Evolutionary conservation across 2,329 filamentous ascomycete genomes (phyloP).

Genomic region (Triangularia setosa): DNA sequence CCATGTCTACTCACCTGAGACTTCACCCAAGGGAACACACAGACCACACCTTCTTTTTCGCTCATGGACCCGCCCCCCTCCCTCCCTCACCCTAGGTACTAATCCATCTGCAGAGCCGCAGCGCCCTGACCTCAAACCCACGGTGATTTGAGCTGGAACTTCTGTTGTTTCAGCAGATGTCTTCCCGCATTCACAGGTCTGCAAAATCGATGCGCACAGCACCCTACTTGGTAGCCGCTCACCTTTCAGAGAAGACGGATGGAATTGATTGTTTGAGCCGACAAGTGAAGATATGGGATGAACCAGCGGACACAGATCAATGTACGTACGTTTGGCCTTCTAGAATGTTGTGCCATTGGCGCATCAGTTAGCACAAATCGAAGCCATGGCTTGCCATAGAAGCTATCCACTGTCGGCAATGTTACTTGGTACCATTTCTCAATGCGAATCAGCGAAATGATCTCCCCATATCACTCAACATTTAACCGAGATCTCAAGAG

Average conservation of each 20-base stretch:
- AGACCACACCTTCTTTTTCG: slow-evolving; percentile 8
- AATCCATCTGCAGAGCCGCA: background rate
- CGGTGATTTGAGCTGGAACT: slow-evolving; percentile 22
- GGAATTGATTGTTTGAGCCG: background rate
- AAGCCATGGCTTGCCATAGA: too few species aligned
- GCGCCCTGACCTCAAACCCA: slow-evolving; percentile 22
- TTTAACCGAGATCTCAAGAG: background rate
- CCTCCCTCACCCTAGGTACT: background rate
- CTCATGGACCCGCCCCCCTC: background rate
- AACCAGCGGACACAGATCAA: too few species aligned
- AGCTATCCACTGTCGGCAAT: too few species aligned
- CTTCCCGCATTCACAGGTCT: background rate
- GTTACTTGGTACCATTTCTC: too few species aligned
- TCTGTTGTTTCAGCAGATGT: slow-evolving; percentile 20
- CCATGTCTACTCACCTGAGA: background rate
- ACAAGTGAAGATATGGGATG: background rate
- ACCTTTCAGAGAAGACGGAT: background rate
- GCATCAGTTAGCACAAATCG: background rate
- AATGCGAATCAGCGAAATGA: background rate
- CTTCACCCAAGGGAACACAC: slow-evolving; percentile 7
- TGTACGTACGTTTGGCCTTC: too few species aligned
- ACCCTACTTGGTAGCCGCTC: too few species aligned
- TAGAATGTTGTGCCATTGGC: background rate
- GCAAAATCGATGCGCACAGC: background rate
- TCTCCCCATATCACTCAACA: background rate